These are phyloP conservation scores for Auriscalpium vulgare DNA, from an alignment of 768 basidiomycete genomes.

Conservation along the genomic window DNA sequence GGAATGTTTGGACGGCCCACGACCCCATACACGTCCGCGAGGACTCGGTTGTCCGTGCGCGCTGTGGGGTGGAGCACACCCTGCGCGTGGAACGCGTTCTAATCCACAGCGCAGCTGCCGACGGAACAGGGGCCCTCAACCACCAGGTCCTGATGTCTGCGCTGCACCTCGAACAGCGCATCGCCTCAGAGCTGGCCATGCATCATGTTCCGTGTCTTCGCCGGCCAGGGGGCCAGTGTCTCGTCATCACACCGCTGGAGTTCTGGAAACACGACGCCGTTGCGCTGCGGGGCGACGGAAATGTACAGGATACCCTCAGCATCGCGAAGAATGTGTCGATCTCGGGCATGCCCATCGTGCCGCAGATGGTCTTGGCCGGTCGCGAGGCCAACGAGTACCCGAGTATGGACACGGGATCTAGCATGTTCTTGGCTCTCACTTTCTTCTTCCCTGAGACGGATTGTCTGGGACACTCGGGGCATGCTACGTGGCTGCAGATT, in stretches of 20 bases:
- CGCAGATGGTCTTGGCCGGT: conserved; percentile 73
- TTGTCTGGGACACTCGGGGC: conserved; percentile 56
- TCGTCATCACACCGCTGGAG: conserved; percentile 63
- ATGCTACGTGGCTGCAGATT: conserved; percentile 53
- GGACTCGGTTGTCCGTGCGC: conserved; percentile 63
- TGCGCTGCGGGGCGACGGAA: conserved; percentile 41
- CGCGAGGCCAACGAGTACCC: conserved; percentile 47
- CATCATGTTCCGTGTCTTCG: conserved; percentile 46
- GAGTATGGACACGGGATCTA: conserved; percentile 45
- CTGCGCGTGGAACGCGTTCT: conserved; percentile 74
- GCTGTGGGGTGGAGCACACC: conserved; percentile 61
- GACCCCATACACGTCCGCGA: conserved; percentile 55
- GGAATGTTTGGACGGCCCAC: conserved; percentile 64
- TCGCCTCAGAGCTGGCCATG: conserved; percentile 37
- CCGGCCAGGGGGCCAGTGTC: conserved; percentile 44
- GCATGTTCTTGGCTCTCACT: conserved; percentile 68
- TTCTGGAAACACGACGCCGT: conserved; percentile 67
- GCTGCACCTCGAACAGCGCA: conserved; percentile 52
- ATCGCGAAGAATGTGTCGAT: conserved; percentile 44
- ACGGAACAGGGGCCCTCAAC: conserved; percentile 48
- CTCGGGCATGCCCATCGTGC: conserved; percentile 57
- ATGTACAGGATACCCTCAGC: conserved; percentile 54
- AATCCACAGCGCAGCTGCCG: conserved; percentile 45
- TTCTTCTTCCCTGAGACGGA: conserved; percentile 76
- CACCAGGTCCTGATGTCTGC: conserved; percentile 56